These are phyloP conservation scores for Fusarium compactum DNA, from an alignment of 2,329 filamentous ascomycete species.

Conservation along the genomic window DNA sequence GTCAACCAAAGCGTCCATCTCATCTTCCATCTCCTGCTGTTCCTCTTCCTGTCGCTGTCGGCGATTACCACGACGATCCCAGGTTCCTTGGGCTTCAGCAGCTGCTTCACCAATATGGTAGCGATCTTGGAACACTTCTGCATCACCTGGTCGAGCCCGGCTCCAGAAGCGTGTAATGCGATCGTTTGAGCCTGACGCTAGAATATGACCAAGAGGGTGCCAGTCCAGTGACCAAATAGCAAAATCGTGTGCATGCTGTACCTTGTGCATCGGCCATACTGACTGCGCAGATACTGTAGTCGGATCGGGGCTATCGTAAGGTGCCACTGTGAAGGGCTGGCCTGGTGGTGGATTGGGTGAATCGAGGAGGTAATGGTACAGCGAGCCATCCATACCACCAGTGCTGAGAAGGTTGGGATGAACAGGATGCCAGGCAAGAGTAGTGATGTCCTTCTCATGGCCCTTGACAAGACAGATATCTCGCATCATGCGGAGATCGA, in stretches of 20 bases:
- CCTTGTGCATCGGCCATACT: constrained; percentile 90
- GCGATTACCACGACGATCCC: constrained; percentile 82
- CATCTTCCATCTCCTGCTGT: constrained; percentile 92
- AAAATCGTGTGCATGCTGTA: constrained; percentile 91
- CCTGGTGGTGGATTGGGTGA: constrained; percentile 88
- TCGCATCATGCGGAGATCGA: constrained; percentile 98
- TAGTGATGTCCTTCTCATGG: constrained; percentile 96
- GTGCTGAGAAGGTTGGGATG: constrained; percentile 91
- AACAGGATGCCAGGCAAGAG: constrained; percentile 91
- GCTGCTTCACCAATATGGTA: constrained; percentile 96
- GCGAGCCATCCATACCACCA: constrained; percentile 87
- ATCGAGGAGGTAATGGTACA: constrained; percentile 95
- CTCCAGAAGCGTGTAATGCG: constrained; percentile 98
- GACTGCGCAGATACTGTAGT: constrained; percentile 84
- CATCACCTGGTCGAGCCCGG: constrained; percentile 86
- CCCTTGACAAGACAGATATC: constrained; percentile 94
- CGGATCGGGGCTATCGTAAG: constrained; percentile 87
- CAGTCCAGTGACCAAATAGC: constrained; percentile 98
- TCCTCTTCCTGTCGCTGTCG: constrained; percentile 90
- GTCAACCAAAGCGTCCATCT: constrained; percentile 91
- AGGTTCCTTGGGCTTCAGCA: constrained; percentile 94
- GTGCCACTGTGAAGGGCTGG: constrained; percentile 77
- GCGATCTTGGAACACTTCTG: constrained; percentile 86
- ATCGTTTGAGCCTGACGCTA: constrained; percentile 96
- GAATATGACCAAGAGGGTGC: constrained; percentile 95